Evolutionary conservation across 2,329 filamentous ascomycete genomes (phyloP).

Genomic region (Fusarium euwallaceae): DNA sequence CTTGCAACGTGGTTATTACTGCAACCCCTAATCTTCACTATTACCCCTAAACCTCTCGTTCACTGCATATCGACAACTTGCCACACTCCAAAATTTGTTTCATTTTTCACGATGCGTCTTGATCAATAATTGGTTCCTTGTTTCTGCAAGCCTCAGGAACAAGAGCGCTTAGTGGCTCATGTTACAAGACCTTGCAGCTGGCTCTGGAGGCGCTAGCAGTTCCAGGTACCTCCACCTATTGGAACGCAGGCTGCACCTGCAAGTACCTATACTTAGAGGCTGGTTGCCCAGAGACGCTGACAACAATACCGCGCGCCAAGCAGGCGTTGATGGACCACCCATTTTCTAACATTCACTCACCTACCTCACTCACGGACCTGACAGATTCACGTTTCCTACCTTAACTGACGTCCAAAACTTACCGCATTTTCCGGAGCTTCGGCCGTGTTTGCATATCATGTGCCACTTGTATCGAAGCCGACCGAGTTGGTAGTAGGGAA

Average conservation of each 20-base stretch:
- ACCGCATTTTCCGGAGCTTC: constrained; percentile 30
- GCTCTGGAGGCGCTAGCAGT: neutral
- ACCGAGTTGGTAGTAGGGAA: constrained; percentile 43
- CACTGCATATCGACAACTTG: neutral
- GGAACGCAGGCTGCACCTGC: neutral
- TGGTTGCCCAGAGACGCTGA: constrained; percentile 45
- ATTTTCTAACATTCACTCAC: constrained; percentile 35
- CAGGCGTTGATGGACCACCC: constrained; percentile 16
- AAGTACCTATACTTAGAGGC: constrained; percentile 27
- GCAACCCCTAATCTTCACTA: neutral
- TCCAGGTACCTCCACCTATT: constrained; percentile 35
- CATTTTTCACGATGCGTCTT: neutral
- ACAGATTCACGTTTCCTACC: constrained; percentile 22
- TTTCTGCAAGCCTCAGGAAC: constrained; percentile 2
- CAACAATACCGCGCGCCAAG: constrained; percentile 45
- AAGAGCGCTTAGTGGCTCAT: constrained; percentile 30
- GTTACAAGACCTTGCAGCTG: constrained; percentile 2
- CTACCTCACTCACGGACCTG: constrained; percentile 31
- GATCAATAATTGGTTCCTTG: neutral
- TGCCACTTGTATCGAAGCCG: constrained; percentile 34
- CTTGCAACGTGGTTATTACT: neutral
- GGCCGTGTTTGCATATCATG: constrained; percentile 42
- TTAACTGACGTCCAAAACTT: constrained; percentile 21
- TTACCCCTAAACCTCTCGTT: neutral
- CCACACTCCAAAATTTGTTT: neutral